Conservation (phyloP, 1,284 basidiomycete genomes). For the Ustilago trichophora region DNA sequence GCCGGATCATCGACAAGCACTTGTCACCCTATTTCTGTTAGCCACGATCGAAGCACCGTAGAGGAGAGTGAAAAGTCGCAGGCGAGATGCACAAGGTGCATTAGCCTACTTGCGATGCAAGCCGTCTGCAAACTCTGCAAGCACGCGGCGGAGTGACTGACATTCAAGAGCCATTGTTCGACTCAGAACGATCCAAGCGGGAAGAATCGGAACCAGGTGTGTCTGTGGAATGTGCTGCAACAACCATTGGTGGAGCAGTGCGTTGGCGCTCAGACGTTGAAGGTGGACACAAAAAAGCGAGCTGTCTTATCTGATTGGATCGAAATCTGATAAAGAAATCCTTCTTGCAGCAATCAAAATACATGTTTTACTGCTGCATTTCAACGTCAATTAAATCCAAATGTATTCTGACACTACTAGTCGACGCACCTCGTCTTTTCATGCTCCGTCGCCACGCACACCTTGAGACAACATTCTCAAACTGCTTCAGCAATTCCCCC, state of each 20-base stretch:
- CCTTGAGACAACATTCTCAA: neutral
- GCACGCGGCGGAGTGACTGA: neutral
- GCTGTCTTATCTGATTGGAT: conserved; percentile 20
- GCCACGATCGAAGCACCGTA: neutral
- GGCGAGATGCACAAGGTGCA: conserved; percentile 3
- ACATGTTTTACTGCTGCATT: neutral
- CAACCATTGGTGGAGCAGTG: neutral
- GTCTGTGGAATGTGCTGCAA: neutral
- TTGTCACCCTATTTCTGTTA: no score
- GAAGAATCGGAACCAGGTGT: neutral
- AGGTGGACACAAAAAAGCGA: neutral
- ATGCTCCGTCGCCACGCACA: conserved; percentile 7
- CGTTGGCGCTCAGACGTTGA: neutral
- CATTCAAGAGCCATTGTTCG: neutral
- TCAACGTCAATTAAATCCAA: neutral
- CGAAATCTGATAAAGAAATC: conserved; percentile 16
- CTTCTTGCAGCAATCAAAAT: neutral
- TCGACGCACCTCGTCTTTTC: conserved; percentile 7
- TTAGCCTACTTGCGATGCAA: neutral
- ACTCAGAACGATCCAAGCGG: no score
- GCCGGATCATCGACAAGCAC: no score
- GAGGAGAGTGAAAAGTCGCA: neutral
- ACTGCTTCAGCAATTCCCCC: neutral
- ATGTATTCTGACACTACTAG: conserved; percentile 9
- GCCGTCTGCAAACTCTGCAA: neutral